Evolutionary conservation across 192 early-diverging fungal genomes (phyloP).

Genomic region (Chytriomyces sp.): DNA sequence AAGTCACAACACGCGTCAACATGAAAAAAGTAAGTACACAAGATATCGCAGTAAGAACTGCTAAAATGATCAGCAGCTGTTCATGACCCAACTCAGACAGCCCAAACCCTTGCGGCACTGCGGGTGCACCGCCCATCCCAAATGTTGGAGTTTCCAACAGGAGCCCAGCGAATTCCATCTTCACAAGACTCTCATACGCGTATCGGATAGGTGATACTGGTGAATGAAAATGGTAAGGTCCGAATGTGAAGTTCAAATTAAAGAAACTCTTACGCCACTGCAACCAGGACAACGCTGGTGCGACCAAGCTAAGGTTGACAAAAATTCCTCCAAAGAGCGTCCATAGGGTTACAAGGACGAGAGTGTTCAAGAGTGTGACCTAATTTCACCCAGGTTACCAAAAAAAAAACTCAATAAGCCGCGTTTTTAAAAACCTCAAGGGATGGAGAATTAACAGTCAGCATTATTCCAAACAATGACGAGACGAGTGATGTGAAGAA

Average conservation of each 20-base stretch:
- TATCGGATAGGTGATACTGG: slow-evolving; percentile 56
- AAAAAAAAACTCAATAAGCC: too few relatives aligned
- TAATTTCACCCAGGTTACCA: not conserved
- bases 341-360: slow-evolving; percentile 52
- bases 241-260: not conserved
- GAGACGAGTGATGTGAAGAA: slow-evolving; percentile 48
- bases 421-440: slow-evolving; percentile 32
- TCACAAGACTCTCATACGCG: slow-evolving; percentile 46
- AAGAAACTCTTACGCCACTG: slow-evolving; percentile 14
- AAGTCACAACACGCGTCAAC: too few relatives aligned
- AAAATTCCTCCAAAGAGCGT: slow-evolving; percentile 45
- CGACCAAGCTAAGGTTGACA: not conserved
- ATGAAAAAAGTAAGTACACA: too few relatives aligned
- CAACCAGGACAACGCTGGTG: slow-evolving; percentile 8
- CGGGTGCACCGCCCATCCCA: not conserved
- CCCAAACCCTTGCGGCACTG: slow-evolving; percentile 2
- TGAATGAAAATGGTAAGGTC: not conserved
- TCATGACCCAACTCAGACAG: not conserved
- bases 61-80: not conserved
- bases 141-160: not conserved
- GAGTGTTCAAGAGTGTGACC: slow-evolving; percentile 48
- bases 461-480: slow-evolving; percentile 53
- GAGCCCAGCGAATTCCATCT: slow-evolving; percentile 23
- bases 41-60: not conserved
- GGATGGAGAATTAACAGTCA: slow-evolving; percentile 45